Evolutionary conservation across 2,329 filamentous ascomycete species (phyloP).

Genomic region (Rutstroemia sp.): DNA sequence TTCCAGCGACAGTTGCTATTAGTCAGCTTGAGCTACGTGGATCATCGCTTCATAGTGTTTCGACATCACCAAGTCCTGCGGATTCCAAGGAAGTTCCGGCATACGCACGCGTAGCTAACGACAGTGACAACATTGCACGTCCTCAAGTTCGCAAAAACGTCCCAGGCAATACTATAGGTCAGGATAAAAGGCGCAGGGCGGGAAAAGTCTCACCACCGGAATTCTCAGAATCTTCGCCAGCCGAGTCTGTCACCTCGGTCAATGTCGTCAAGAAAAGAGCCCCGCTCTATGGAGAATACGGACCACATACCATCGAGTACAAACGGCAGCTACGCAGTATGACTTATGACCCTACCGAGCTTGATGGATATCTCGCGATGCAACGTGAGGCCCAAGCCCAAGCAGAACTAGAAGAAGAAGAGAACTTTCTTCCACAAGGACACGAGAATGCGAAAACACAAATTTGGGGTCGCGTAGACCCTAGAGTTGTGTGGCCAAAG

Average conservation of each 20-base stretch:
- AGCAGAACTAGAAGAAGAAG: constrained; percentile 1
- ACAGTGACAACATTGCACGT: too few species aligned
- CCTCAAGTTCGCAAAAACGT: too few species aligned
- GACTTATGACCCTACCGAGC: constrained; percentile 7
- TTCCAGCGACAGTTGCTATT: not conserved
- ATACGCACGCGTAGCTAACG: too few species aligned
- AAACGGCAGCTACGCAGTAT: constrained; percentile 1
- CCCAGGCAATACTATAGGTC: not conserved
- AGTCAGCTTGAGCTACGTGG: not conserved
- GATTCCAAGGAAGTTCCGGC: too few species aligned
- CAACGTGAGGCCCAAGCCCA: constrained; percentile 2
- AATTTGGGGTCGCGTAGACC: constrained; percentile 42
- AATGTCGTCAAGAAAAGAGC: not conserved
- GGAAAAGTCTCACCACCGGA: not conserved
- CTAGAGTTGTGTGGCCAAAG: constrained; percentile 41
- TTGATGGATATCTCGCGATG: constrained; percentile 7
- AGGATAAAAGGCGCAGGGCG: not conserved
- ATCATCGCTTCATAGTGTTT: too few species aligned
- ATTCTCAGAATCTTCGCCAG: not conserved
- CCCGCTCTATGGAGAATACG: constrained; percentile 6
- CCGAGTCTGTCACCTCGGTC: not conserved
- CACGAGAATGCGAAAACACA: constrained; percentile 21
- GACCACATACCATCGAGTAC: constrained; percentile 5
- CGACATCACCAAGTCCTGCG: too few species aligned
- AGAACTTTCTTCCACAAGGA: constrained; percentile 5